These are phyloP conservation scores for Saprolegnia diclina DNA, from an alignment of 352 stramenopile species.

Conservation along the genomic window DNA sequence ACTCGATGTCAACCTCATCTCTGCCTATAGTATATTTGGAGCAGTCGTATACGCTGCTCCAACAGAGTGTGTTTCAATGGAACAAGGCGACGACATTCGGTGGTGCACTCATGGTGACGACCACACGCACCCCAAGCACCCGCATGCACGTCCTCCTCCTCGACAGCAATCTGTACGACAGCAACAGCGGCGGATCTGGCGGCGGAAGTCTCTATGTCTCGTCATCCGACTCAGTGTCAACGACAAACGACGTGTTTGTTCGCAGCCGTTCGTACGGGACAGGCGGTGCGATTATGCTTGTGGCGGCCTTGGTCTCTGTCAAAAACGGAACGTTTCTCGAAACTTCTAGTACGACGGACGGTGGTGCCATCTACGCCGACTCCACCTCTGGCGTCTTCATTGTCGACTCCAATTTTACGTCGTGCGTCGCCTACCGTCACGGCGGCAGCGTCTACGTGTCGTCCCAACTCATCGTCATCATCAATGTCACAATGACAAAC, in stretches of 20 bases:
- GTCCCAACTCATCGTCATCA: too few species aligned
- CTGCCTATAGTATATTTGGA: neutral
- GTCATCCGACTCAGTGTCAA: neutral
- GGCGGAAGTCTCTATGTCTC: slow-evolving; percentile 1
- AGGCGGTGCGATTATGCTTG: neutral
- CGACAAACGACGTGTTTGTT: neutral
- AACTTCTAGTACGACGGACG: too few species aligned
- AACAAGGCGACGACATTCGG: neutral
- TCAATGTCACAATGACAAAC: too few species aligned
- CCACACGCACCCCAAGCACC: neutral
- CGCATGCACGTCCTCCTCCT: neutral
- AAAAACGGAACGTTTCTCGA: too few species aligned
- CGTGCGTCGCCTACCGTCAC: too few species aligned
- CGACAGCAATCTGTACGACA: neutral
- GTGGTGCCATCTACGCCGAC: too few species aligned
- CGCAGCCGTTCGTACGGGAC: neutral
- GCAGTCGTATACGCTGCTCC: neutral
- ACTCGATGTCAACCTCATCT: neutral
- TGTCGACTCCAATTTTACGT: too few species aligned
- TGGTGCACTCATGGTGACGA: neutral
- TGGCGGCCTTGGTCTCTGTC: neutral
- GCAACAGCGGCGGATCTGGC: neutral
- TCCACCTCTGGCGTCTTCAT: too few species aligned
- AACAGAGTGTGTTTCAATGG: neutral
- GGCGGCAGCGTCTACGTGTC: too few species aligned